These are phyloP conservation scores for Pythium dissimile DNA, from an alignment of 352 stramenopile species.

Conservation along the genomic window DNA sequence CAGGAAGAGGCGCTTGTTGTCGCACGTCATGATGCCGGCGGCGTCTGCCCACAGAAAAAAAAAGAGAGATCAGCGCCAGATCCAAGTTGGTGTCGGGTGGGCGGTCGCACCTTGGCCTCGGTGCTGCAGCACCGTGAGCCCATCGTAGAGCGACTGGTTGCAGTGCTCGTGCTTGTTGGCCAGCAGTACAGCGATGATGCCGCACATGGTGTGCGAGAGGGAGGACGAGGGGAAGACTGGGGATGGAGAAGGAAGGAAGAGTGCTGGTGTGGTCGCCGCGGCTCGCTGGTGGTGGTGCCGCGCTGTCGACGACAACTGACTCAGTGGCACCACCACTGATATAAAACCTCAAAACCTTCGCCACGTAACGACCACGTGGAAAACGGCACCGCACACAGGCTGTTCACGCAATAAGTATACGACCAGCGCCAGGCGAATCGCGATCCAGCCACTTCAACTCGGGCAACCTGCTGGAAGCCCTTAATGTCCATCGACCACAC, in stretches of 20 bases:
- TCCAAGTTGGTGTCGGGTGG: not conserved
- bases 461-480: too few relatives aligned
- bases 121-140: constrained; percentile 97
- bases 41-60: constrained; percentile 43
- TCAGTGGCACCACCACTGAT: constrained; percentile 26
- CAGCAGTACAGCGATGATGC: constrained; percentile 96
- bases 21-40: constrained; percentile 95
- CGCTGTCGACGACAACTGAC: constrained; percentile 13
- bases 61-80: not conserved
- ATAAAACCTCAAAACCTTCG: constrained; percentile 24
- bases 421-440: not conserved
- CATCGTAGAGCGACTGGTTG: constrained; percentile 95
- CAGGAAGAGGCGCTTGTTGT: constrained; percentile 92
- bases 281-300: constrained; percentile 17
- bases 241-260: not conserved
- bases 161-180: constrained; percentile 94
- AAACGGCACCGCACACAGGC: constrained; percentile 16
- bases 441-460: constrained; percentile 2
- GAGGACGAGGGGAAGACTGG: not conserved
- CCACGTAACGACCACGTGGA: constrained; percentile 2
- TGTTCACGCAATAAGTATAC: constrained; percentile 9
- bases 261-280: not conserved
- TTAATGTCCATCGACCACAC: too few relatives aligned
- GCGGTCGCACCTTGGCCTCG: constrained; percentile 89
- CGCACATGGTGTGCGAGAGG: constrained; percentile 89